Base-by-base conservation (phyloP, 148 eudicot species). In the Salicornia ramosissima region DNA sequence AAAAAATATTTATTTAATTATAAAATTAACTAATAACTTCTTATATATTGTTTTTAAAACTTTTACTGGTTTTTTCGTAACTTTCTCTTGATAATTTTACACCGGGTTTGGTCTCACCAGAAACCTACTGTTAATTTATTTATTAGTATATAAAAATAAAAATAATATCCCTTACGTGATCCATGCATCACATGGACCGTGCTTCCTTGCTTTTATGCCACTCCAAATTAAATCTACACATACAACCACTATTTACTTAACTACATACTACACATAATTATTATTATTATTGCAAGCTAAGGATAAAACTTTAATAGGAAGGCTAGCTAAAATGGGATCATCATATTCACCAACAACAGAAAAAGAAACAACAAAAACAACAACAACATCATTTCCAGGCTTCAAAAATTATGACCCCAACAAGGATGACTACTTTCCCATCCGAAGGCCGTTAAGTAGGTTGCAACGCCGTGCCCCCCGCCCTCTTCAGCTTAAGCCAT, bases 401-500 rank as follows among this genome's bases (percentile, higher is more conserved):
- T 86, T 86, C 73, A 80, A 77, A 39, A 71, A 50, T 16, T 33
- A 39, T 15, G 28, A 31, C 33, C 88, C 86, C 2, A 80, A 76
- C 2, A 80, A 76, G 62, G 84, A 83, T 0, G 85, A 82, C 70
- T 75, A 71, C 31, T 52, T 59, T 16, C 79, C 79, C 2, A 14
- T 64, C 21, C 49, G 60, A 14, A 80, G 76, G 55, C 61, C 67
- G 2, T 61, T 70, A 24, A 82, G 84, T 72, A 70, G 81, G 77
- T 50, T 84, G 65, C 90, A 86, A 50, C 61, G 77, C 26, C 75
- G 84, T 21, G 90, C 86, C 26, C 88, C 90, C 0, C 42, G 76
- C 25, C 88, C 88, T n/a, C 86, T 86, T 69, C 84, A 82, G 68
- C 74, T 86, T 10, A 82, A 79, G 67, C 75, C 82, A 25, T 70